These are phyloP conservation scores for Fusarium buxicola DNA, from an alignment of 2,329 filamentous ascomycete species.

Conservation along the genomic window DNA sequence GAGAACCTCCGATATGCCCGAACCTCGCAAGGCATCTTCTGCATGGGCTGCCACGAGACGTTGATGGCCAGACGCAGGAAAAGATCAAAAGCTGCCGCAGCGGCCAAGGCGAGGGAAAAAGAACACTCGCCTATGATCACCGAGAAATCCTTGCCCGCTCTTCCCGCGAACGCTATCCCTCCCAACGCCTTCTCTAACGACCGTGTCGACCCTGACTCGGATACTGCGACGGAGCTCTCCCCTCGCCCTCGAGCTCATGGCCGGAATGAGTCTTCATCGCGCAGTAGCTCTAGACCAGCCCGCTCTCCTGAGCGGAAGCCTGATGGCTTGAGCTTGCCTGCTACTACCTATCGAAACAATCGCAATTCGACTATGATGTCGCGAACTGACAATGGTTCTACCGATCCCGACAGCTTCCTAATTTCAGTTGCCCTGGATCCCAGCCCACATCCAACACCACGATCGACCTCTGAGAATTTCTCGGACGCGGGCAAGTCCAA, in stretches of 20 bases:
- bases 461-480: conserved; percentile 62
- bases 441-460: conserved; percentile 69
- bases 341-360: conserved; percentile 81
- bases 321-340: conserved; percentile 76
- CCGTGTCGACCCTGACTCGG: conserved; percentile 70
- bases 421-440: conserved; percentile 82
- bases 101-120: conserved; percentile 71
- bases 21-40: conserved; percentile 98
- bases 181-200: conserved; percentile 71
- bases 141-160: conserved; percentile 92
- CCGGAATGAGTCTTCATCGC: conserved; percentile 66
- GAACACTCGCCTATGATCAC: conserved; percentile 75
- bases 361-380: conserved; percentile 76
- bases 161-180: conserved; percentile 80
- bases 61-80: conserved; percentile 93
- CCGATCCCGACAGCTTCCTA: conserved; percentile 76
- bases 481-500: conserved; percentile 60
- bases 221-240: conserved; percentile 77
- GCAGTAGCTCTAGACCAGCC: conserved; percentile 63
- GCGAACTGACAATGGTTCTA: conserved; percentile 58
- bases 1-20: conserved; percentile 97
- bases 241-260: conserved; percentile 68
- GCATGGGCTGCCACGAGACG: conserved; percentile 98
- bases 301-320: conserved; percentile 67
- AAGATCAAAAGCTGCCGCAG: conserved; percentile 76